Percentiles rank a stretch among this genome's conserved stretches.
Conservation (phyloP, 2,329 filamentous ascomycete genomes). For the Stemphylium vesicarium region DNA sequence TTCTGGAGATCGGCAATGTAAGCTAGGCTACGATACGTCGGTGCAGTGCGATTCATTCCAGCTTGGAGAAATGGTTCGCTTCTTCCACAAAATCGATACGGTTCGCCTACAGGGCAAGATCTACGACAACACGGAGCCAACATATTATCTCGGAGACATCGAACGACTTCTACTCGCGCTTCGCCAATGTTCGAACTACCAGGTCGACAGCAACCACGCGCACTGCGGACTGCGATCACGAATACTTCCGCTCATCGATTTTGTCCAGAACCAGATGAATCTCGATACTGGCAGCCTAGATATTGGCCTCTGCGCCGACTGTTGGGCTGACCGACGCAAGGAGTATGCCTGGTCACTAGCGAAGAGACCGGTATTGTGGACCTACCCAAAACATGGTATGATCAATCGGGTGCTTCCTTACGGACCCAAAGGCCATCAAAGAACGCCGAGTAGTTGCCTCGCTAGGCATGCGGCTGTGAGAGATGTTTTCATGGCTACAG, state of each 20-base stretch:
- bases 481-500: constrained; percentile 50
- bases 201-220: constrained; percentile 74
- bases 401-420: constrained; percentile 25
- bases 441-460: constrained; percentile 39
- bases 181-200: constrained; percentile 72
- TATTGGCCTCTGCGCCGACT: constrained; percentile 54
- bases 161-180: constrained; percentile 65
- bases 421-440: constrained; percentile 29
- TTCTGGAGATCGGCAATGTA: constrained; percentile 72
- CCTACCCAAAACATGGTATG: constrained; percentile 28
- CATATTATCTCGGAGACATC: constrained; percentile 67
- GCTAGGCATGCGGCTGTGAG: constrained; percentile 40
- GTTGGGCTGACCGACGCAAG: constrained; percentile 50
- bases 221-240: constrained; percentile 74
- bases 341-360: constrained; percentile 54
- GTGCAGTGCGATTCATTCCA: constrained; percentile 78
- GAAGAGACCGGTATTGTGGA: constrained; percentile 56
- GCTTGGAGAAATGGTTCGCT: constrained; percentile 77
- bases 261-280: constrained; percentile 58
- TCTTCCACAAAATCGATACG: constrained; percentile 68
- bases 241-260: constrained; percentile 69
- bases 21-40: constrained; percentile 75
- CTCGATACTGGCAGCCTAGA: constrained; percentile 43
- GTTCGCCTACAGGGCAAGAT: constrained; percentile 61
- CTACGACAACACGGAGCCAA: constrained; percentile 46